Conservation (phyloP, 140 eudicot genomes). For the Erigeron philadelphicus region DNA sequence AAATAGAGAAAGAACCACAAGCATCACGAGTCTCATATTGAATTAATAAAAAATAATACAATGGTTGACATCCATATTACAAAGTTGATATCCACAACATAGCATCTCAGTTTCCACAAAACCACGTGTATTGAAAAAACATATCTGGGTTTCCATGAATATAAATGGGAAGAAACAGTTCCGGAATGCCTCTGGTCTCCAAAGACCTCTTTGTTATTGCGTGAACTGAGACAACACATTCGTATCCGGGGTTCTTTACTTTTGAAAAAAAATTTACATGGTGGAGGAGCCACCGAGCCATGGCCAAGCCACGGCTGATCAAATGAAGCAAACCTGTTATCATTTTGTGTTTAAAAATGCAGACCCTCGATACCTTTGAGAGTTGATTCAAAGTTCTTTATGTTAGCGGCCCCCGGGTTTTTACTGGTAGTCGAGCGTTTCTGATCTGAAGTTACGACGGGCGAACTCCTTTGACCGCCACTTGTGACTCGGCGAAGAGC, state of each 20-base stretch:
- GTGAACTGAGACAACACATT: slow-evolving; percentile 16
- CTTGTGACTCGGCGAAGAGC: slow-evolving; percentile 47
- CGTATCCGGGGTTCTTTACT: slow-evolving; percentile 20
- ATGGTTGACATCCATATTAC: slow-evolving; percentile 27
- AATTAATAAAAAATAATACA: slow-evolving; percentile 29
- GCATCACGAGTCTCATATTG: slow-evolving; percentile 3
- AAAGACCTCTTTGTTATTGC: slow-evolving; percentile 23
- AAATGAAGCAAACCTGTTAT: slow-evolving; percentile 35
- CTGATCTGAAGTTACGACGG: slow-evolving; percentile 57
- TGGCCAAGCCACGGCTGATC: slow-evolving; percentile 4
- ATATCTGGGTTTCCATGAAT: slow-evolving; percentile 25
- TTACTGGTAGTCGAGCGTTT: slow-evolving; percentile 38
- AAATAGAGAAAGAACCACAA: neutral
- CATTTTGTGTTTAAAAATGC: slow-evolving; percentile 44
- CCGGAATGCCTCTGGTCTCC: neutral
- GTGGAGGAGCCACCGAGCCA: slow-evolving; percentile 11
- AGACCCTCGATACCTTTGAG: slow-evolving; percentile 68
- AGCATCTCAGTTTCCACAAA: slow-evolving; percentile 27
- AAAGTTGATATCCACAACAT: slow-evolving; percentile 36
- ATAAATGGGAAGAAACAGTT: slow-evolving; percentile 1
- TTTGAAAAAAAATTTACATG: slow-evolving; percentile 34
- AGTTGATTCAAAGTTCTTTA: slow-evolving; percentile 63
- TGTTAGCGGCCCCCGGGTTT: slow-evolving; percentile 23
- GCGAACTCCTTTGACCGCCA: slow-evolving; percentile 67
- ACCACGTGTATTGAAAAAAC: slow-evolving; percentile 23